Conservation (phyloP, 1,139 yeast genomes). For the Hanseniaspora uvarum region DNA sequence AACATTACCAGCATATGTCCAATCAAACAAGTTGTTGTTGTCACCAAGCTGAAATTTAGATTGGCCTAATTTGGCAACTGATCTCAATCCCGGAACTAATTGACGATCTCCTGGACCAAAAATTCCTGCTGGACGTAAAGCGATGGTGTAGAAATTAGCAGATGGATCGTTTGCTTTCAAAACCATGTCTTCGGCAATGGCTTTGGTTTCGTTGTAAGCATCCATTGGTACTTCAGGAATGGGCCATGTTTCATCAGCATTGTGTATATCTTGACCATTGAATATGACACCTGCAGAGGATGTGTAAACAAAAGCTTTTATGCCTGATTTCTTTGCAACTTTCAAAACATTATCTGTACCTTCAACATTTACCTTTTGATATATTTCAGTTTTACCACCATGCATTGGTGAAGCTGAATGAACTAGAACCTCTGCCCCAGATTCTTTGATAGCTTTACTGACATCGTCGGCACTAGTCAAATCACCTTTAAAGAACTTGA, state of each 20-base stretch:
- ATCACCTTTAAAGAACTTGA: conserved; percentile 70
- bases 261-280: conserved; percentile 80
- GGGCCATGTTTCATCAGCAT: conserved; percentile 92
- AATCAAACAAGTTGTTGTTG: conserved; percentile 84
- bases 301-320: conserved; percentile 77
- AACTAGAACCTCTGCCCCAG: conserved; percentile 67
- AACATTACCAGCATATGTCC: conserved; percentile 98
- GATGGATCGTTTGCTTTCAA: conserved; percentile 52
- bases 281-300: conserved; percentile 96
- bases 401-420: conserved; percentile 97
- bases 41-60: conserved; percentile 89
- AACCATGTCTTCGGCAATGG: conserved; percentile 77
- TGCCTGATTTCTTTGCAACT: conserved; percentile 45
- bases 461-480: conserved; percentile 68
- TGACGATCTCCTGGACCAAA: conserved; percentile 99
- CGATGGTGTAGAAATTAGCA: conserved; percentile 59
- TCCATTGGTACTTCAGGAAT: conserved; percentile 90
- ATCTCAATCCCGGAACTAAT: conserved; percentile 81
- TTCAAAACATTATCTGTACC: conserved; percentile 73
- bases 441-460: conserved; percentile 45
- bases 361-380: conserved; percentile 79
- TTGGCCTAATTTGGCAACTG: conserved; percentile 75
- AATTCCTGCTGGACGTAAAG: conserved; percentile 93
- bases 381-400: conserved; percentile 68
- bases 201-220: conserved; percentile 91